phyloP scores from a whole-genome alignment of 2,329 filamentous ascomycete species.

The Botrytis elliptica region DNA sequence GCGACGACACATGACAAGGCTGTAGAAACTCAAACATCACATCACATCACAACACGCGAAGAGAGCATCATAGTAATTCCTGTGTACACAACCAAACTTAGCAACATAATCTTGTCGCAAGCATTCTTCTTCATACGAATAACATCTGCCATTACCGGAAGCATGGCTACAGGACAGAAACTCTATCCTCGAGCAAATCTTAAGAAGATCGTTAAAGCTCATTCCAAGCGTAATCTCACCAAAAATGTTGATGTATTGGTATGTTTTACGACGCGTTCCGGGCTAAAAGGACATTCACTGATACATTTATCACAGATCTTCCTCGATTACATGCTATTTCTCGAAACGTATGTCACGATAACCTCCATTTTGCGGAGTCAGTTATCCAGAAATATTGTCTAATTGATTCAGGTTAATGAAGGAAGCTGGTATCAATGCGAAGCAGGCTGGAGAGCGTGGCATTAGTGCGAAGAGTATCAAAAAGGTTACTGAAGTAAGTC shows the following conservation, averaged over 20 bases:
- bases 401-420: constrained; percentile 62
- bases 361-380: neutral
- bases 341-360: constrained; percentile 55
- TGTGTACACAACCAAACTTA: neutral
- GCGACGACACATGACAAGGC: neutral
- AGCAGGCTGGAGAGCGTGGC: constrained; percentile 68
- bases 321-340: constrained; percentile 79
- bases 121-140: neutral
- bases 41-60: neutral
- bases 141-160: neutral
- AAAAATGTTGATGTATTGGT: constrained; percentile 87
- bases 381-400: neutral
- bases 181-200: constrained; percentile 81
- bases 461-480: constrained; percentile 74
- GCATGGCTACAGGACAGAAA: constrained; percentile 56
- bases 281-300: constrained; percentile 19
- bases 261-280: constrained; percentile 39
- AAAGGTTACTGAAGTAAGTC: constrained; percentile 71
- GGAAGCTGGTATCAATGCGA: constrained; percentile 74
- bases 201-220: constrained; percentile 87
- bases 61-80: neutral
- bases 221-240: constrained; percentile 75
- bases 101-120: neutral
- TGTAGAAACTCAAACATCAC: constrained; percentile 6
- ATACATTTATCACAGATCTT: constrained; percentile 62